These are phyloP conservation scores for Pseudisothecium myosuroides DNA, from an alignment of 225 moss, liverwort and hornwort genomes.

Conservation along the genomic window DNA sequence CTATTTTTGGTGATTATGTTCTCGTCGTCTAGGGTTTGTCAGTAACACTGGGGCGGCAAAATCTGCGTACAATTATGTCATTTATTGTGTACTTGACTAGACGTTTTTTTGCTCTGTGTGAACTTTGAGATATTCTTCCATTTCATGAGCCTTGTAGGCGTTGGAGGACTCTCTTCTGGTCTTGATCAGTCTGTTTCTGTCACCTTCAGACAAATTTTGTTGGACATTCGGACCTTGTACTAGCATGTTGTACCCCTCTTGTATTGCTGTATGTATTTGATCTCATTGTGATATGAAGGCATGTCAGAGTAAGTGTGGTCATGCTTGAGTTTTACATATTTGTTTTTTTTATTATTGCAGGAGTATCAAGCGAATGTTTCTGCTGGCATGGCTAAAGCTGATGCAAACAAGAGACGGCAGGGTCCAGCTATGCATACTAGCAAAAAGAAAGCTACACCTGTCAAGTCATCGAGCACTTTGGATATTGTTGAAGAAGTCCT, in stretches of 20 bases:
- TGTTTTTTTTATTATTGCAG: constrained; percentile 9
- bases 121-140: neutral
- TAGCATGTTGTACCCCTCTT: neutral
- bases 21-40: neutral
- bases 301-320: neutral
- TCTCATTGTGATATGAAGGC: neutral
- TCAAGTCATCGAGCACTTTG: neutral
- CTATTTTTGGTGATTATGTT: neutral
- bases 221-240: neutral
- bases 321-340: neutral
- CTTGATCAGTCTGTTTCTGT: neutral
- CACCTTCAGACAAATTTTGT: neutral
- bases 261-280: neutral
- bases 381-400: constrained; percentile 41
- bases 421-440: neutral
- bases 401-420: neutral
- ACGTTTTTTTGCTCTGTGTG: neutral
- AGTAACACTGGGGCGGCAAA: neutral
- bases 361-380: constrained; percentile 61
- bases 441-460: neutral
- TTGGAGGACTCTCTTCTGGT: neutral
- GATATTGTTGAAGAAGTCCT: neutral
- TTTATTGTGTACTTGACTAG: neutral
- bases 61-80: neutral
- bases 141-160: neutral